Base-by-base conservation (phyloP, 2,329 filamentous ascomycete genomes). In the Aureobasidium sp. region DNA sequence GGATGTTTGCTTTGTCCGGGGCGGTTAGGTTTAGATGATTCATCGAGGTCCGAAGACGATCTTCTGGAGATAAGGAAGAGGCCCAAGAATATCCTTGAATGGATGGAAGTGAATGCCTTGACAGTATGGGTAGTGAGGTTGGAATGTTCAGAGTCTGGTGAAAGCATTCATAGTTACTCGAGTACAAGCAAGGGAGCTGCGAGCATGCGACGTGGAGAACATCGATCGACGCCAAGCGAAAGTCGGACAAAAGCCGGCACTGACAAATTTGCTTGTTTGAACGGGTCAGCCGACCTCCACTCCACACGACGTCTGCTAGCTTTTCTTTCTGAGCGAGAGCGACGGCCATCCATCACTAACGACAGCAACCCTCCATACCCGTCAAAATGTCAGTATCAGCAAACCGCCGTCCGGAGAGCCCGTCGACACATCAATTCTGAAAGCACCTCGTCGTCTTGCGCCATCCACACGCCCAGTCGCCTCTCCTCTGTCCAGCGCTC, bases 361-460 rank as follows among this genome's bases (percentile, higher is more conserved):
- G 47, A 52, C 57, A 61, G 57, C 56, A 61, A 42, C 47, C 45
- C 57, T 61, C 47, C 36, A 61, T 61, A 51, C 57, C 47, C 57
- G 57, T 61, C 57, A 61, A 61, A 61, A 61, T 61, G 57, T 61
- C 57, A 61, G 57, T 61, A 61, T 44, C 31, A 61, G 25, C 57
- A 20, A 61, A 51, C 27, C 57, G 57, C 57, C 57, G 57, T 61
- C 57, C 47, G 57, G 57, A 61, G 57, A 61, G 57, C 48, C 34
- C 34, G 57, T 60, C 57, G 44, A 39, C 25, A 20, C n/a, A 3
- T 25, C 45, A 60, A 41, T 20, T 42, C 36, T 51, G 55, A 58
- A 58, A 58, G 31, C 31, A n/a, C 57, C 57, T 60, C 57, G 57
- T 60, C 57, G 57, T 51, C 57, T 25, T 42, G 12, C 44, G 57